These are phyloP conservation scores for Canavalia gladiata DNA, from an alignment of 306 rosid genomes.

Conservation along the genomic window DNA sequence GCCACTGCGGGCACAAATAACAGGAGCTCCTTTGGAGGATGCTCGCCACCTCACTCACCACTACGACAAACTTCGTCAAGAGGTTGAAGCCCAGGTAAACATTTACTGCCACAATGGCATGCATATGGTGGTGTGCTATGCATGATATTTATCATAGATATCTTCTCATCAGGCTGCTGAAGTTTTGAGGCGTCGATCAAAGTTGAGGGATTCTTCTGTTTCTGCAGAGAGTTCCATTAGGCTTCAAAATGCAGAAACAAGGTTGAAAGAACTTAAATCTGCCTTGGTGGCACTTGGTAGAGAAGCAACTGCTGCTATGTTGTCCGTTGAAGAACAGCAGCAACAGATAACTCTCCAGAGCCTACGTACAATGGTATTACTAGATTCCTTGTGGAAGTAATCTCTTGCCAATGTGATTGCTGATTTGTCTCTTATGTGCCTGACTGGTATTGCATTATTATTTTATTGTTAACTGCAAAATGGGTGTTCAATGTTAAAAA, in stretches of 20 bases:
- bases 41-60: constrained; percentile 91
- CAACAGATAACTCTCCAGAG: constrained; percentile 78
- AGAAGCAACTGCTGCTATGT: constrained; percentile 93
- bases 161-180: constrained; percentile 82
- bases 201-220: constrained; percentile 75
- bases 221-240: constrained; percentile 77
- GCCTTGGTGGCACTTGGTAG: constrained; percentile 81
- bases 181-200: constrained; percentile 88
- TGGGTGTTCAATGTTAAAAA: not conserved
- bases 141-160: constrained; percentile 51
- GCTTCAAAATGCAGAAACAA: constrained; percentile 88
- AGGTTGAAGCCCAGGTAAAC: constrained; percentile 86
- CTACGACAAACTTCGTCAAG: constrained; percentile 88
- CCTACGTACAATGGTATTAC: constrained; percentile 80
- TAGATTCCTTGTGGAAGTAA: constrained; percentile 31
- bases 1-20: constrained; percentile 85
- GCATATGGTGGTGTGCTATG: constrained; percentile 48
- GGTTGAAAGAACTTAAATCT: constrained; percentile 84
- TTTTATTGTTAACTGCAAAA: not conserved
- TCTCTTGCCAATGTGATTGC: constrained; percentile 16
- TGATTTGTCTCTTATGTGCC: constrained; percentile 40
- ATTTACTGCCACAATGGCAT: constrained; percentile 43
- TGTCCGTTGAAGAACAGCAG: constrained; percentile 90
- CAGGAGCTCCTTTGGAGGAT: constrained; percentile 96
- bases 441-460: not conserved